phyloP scores from a whole-genome alignment of 345 rosid species.

The Firmiana major region DNA sequence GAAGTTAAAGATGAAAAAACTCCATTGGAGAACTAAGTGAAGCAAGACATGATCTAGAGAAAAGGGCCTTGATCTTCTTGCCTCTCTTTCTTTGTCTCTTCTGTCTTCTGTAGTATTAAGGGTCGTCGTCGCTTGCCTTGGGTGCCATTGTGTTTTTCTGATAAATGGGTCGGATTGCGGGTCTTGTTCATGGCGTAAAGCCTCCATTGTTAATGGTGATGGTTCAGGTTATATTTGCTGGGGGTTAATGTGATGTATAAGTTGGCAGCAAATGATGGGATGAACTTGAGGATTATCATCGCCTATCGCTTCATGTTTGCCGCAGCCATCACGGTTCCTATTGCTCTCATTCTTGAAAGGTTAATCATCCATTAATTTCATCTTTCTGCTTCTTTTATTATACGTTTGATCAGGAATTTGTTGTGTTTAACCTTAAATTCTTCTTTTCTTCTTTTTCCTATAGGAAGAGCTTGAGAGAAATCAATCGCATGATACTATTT shows the following conservation, averaged over 20 bases:
- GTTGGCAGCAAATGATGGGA: slow-evolving; percentile 35
- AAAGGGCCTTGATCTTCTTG: neutral
- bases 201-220: slow-evolving; percentile 30
- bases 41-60: neutral
- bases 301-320: slow-evolving; percentile 43
- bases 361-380: neutral
- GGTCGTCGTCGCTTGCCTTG: neutral
- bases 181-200: slow-evolving; percentile 2
- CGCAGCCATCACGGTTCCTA: slow-evolving; percentile 29
- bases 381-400: neutral
- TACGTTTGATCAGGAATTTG: neutral
- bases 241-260: slow-evolving; percentile 35
- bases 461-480: slow-evolving; percentile 32
- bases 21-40: neutral
- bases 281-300: slow-evolving; percentile 33
- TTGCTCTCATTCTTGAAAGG: slow-evolving; percentile 44
- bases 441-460: neutral
- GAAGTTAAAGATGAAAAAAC: neutral
- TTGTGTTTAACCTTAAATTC: neutral
- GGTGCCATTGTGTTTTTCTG: neutral
- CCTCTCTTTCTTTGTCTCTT: neutral
- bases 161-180: neutral
- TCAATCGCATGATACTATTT: slow-evolving; percentile 36
- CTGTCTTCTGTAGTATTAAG: neutral
- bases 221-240: slow-evolving; percentile 31